phyloP scores from a whole-genome alignment of 176 grass and related monocot species.

The Musa troglodytarum region DNA sequence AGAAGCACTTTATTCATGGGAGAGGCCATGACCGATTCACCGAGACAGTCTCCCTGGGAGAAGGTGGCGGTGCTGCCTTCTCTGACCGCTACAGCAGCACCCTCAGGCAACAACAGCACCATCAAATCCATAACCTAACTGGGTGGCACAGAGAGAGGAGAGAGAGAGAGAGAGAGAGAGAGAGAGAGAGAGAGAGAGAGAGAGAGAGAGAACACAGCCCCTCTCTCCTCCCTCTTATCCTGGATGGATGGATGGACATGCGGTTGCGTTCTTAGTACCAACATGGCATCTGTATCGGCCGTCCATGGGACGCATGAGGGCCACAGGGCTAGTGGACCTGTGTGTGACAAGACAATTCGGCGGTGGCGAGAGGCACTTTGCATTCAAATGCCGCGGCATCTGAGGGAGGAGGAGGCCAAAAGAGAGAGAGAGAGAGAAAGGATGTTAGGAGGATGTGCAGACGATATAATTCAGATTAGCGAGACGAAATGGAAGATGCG shows the following conservation, averaged over 20 bases:
- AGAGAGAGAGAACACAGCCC: background rate
- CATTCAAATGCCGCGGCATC: background rate
- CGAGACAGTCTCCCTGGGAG: background rate
- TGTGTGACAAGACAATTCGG: slow-evolving; percentile 12
- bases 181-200: slow-evolving; percentile 4
- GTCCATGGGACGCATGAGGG: slow-evolving; percentile 6
- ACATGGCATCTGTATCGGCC: slow-evolving; percentile 9
- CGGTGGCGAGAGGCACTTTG: background rate
- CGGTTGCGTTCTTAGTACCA: slow-evolving; percentile 1
- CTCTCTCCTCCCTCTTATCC: slow-evolving; percentile 15
- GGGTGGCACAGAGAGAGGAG: slow-evolving; percentile 1
- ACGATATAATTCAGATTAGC: background rate
- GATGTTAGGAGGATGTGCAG: background rate
- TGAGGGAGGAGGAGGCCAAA: background rate
- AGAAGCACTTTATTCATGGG: background rate
- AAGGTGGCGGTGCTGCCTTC: slow-evolving; percentile 9
- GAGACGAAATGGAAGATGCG: background rate
- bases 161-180: background rate
- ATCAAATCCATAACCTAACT: slow-evolving; percentile 16
- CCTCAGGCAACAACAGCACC: background rate
- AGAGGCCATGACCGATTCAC: background rate
- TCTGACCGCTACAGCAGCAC: background rate
- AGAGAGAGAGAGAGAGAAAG: background rate
- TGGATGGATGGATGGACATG: background rate
- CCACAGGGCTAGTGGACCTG: background rate